Conservation (phyloP, 345 rosid species). For the Passiflora organensis region DNA sequence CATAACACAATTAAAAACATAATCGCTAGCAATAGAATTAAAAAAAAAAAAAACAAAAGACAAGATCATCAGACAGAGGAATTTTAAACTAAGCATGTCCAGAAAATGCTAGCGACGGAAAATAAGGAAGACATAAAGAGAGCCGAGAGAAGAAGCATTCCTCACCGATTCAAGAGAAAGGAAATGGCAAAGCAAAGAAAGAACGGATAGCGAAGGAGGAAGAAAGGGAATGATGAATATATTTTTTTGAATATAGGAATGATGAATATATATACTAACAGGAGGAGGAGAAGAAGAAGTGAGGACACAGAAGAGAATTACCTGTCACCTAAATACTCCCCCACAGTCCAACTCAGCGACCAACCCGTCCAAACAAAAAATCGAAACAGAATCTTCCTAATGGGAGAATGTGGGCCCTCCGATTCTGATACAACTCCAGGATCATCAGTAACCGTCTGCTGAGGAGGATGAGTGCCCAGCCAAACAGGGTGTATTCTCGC, state of each 20-base stretch:
- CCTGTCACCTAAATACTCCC: constrained; percentile 15
- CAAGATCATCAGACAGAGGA: too few relatives aligned
- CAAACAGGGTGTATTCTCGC: not conserved
- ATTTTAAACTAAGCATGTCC: too few relatives aligned
- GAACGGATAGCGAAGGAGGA: not conserved
- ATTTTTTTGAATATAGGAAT: not conserved
- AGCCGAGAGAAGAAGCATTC: not conserved
- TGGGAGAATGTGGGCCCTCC: too few relatives aligned
- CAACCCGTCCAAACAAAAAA: too few relatives aligned
- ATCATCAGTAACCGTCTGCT: too few relatives aligned
- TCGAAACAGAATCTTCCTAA: too few relatives aligned
- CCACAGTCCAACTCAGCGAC: constrained; percentile 16
- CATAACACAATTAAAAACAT: not conserved
- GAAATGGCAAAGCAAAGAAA: not conserved
- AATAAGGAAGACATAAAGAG: not conserved
- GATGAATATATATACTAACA: not conserved
- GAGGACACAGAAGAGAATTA: not conserved
- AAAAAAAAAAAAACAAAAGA: not conserved
- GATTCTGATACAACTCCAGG: not conserved
- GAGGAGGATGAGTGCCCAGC: too few relatives aligned
- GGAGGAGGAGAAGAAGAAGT: not conserved
- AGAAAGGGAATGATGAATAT: not conserved
- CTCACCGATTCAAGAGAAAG: constrained; percentile 19
- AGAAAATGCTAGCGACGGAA: not conserved
- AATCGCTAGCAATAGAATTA: not conserved